Base-by-base conservation (phyloP, 371 early-diverging fungal genomes). In the Mortierella sp. region DNA sequence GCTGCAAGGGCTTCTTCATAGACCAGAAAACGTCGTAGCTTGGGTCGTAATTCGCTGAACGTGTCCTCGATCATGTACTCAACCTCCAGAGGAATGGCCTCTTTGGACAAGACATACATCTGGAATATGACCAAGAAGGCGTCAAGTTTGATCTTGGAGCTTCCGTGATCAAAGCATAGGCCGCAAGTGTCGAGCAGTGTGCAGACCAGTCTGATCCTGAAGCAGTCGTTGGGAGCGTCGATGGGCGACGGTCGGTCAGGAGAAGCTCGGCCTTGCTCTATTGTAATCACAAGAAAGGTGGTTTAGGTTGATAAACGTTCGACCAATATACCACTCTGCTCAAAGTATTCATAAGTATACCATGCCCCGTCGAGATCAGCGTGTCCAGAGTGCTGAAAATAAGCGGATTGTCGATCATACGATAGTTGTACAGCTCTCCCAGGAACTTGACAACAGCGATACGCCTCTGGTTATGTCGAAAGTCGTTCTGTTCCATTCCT, bases 111-210 rank as follows among this genome's bases (percentile, higher is more conserved):
- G 10, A 95, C 80, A 71, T 98, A 98, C 88, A 97, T 86, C 87
- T 93, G 93, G 78, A 95, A 89, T 63, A 90, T 89, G 0, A 83
- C 81, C 39, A 94, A 71, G 78, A 94, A 95, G 34, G 86, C 69
- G 71, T 94, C 91, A 31, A 95, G 67, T 53, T 87, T 88, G 57
- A 81, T 84, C 56, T 88, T 91, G 7, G 86, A 79, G 25, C 78
- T 80, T 12, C 92, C 93, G 34, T 88, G 78, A 63, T 92, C 90
- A 79, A 96, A 93, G 70, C 88, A 90, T 78, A 86, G 83, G 13
- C 97, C 96, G 62, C 98, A 96, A 0, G 95, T 90, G 50, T 94
- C 94, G 8, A 99, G 85, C 21, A 98, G 63, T 0, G 93, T 90
- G 82, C 95, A 95, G 54, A 88, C 87, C 7, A 99, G 82, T 22